Evolutionary conservation across 805 yeast species (phyloP), one percentile per base, ranked within the genome.

Genomic region (Hanseniaspora jakobsenii): DNA sequence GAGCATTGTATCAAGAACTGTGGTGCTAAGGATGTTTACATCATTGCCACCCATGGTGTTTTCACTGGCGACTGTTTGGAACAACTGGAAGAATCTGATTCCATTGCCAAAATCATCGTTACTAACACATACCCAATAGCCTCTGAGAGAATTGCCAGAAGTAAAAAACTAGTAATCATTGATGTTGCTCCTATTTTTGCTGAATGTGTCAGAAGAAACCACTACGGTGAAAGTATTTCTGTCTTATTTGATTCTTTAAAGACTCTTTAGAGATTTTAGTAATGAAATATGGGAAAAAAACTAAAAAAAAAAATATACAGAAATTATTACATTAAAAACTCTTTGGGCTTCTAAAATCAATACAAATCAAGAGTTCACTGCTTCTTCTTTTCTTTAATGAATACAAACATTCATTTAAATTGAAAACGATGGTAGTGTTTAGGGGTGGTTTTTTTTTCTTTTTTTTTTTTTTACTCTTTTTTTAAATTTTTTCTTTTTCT

Each of bases 161-260:
- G 78, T 50, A 66, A 74, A 48, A 91, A 91, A 63, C 70, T 91
- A 54, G 77, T 77, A 13, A 81, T 85, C 39, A 86, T 91, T 55
- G 98, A 91, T 58, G 93, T 91, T 39, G 81, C 95, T 49, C 81
- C 94, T 16, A 86, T 91, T 44, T 82, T 91, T 58, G 97, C 97
- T 28, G 99, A 91, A 68, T 91, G 97, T 64, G 89, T 91, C 50
- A 79, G 99, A 67, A 81, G 99, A 68, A 95, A 91, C 60, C 99
- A 91, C 63, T 87, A 89, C 56, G 99, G 98, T 61, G 97, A 89
- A 67, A 81, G 93, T 55, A 87, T 89, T 50, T 83, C 95, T 32
- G 94, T 87, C 17, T 67, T 87, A 55, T 87, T 89, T 61, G 95
- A 87, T 62, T 85, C 93, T 39, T 70, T 86, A 51, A 81, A 87